phyloP scores from a whole-genome alignment of 2,329 filamentous ascomycete species.

The Hymenoscyphus linearis region DNA sequence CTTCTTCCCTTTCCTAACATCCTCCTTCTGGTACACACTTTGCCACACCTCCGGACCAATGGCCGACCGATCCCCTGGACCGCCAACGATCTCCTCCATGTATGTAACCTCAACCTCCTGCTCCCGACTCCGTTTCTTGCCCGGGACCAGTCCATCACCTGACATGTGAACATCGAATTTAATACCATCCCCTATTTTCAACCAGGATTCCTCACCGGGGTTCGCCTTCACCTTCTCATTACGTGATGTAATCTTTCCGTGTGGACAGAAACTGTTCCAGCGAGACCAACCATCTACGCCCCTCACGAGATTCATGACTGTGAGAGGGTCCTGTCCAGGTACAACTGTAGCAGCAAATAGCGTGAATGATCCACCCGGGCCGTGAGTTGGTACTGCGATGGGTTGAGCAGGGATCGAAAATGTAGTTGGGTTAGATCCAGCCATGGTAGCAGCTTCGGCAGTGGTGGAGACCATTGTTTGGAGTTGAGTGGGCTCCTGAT shows the following conservation, averaged over 20 bases:
- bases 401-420: constrained; percentile 10
- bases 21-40: background rate
- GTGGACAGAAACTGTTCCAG: constrained; percentile 54
- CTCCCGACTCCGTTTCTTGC: constrained; percentile 11
- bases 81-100: constrained; percentile 8
- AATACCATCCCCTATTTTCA: constrained; percentile 14
- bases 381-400: constrained; percentile 23
- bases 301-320: constrained; percentile 19
- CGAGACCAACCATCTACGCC: constrained; percentile 19
- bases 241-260: constrained; percentile 47
- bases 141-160: constrained; percentile 17
- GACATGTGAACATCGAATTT: constrained; percentile 22
- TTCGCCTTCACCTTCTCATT: constrained; percentile 30
- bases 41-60: background rate
- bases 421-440: constrained; percentile 7
- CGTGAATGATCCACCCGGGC: constrained; percentile 19
- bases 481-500: background rate
- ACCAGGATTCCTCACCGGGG: constrained; percentile 13
- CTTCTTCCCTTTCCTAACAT: constrained; percentile 14
- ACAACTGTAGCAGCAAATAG: constrained; percentile 18
- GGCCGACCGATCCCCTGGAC: background rate
- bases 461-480: background rate
- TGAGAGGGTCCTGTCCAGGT: constrained; percentile 8
- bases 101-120: constrained; percentile 16
- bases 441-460: background rate